Conservation (phyloP, 2,329 filamentous ascomycete species). For the Blastomyces percursus region DNA sequence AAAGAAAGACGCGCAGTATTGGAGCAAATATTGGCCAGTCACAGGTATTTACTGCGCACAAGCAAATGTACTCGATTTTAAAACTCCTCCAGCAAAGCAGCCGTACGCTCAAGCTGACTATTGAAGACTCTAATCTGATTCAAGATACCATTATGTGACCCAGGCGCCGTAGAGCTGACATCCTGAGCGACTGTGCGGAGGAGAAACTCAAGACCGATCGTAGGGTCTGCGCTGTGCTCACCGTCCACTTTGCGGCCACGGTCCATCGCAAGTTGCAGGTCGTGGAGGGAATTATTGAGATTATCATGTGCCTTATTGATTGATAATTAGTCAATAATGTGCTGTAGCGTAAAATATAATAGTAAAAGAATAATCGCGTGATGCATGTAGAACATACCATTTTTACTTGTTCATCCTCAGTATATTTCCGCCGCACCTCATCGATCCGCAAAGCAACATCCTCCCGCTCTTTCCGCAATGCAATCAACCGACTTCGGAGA, state of each 20-base stretch:
- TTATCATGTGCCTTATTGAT: slow-evolving; percentile 25
- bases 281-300: slow-evolving; percentile 34
- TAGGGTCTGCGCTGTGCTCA: slow-evolving; percentile 5
- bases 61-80: neutral
- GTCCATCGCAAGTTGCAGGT: slow-evolving; percentile 33
- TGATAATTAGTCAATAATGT: neutral
- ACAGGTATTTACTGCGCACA: neutral
- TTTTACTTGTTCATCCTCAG: slow-evolving; percentile 28
- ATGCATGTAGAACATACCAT: slow-evolving; percentile 20
- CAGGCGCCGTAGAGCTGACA: slow-evolving; percentile 31
- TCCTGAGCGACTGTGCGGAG: slow-evolving; percentile 32
- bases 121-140: slow-evolving; percentile 34
- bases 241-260: slow-evolving; percentile 22
- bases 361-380: neutral
- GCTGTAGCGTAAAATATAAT: neutral
- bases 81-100: slow-evolving; percentile 1
- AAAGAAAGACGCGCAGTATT: neutral
- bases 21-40: neutral
- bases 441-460: slow-evolving; percentile 42
- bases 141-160: slow-evolving; percentile 32
- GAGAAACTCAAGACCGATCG: slow-evolving; percentile 32
- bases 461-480: slow-evolving; percentile 39
- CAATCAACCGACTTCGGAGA: slow-evolving; percentile 38
- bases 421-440: slow-evolving; percentile 34
- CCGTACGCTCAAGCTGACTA: slow-evolving; percentile 28